phyloP scores from a whole-genome alignment of 192 early-diverging fungal genomes.

The Diversispora eburnea region DNA sequence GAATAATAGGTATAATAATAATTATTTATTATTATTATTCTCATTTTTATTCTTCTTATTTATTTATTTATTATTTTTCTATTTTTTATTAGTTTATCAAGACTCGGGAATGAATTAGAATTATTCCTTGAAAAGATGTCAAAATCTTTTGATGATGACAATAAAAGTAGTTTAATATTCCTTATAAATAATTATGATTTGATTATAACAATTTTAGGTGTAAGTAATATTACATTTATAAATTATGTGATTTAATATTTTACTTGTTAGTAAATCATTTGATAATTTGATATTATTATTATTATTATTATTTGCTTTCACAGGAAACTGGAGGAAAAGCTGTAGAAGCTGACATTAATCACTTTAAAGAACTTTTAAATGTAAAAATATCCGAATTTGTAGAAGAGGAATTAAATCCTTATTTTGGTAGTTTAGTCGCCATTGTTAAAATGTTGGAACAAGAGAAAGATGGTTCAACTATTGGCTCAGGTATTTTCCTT shows the following conservation, averaged over 20 bases:
- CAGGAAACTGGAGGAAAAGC: slow-evolving; percentile 51
- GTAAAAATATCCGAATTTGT: slow-evolving; percentile 76
- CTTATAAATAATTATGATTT: slow-evolving; percentile 96
- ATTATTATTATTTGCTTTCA: neutral
- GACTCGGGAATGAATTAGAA: slow-evolving; percentile 76
- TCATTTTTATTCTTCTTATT: neutral
- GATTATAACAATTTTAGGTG: slow-evolving; percentile 74
- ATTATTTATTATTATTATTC: neutral
- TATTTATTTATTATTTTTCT: neutral
- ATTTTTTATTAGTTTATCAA: slow-evolving; percentile 49
- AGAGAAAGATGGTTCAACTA: slow-evolving; percentile 54
- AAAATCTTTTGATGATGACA: slow-evolving; percentile 67
- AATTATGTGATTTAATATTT: neutral
- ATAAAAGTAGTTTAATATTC: slow-evolving; percentile 70
- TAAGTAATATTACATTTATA: slow-evolving; percentile 32
- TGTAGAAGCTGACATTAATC: slow-evolving; percentile 48
- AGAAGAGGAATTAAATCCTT: slow-evolving; percentile 78
- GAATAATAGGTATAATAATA: slow-evolving; percentile 58
- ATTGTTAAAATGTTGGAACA: slow-evolving; percentile 74
- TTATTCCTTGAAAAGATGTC: slow-evolving; percentile 71
- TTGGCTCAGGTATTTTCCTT: slow-evolving; percentile 39
- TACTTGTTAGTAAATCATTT: no score
- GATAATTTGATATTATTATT: no score
- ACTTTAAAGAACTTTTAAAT: slow-evolving; percentile 60
- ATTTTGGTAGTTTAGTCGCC: slow-evolving; percentile 76